phyloP scores from a whole-genome alignment of 225 moss, liverwort and hornwort species.

The Rhytidiadelphus loreus region DNA sequence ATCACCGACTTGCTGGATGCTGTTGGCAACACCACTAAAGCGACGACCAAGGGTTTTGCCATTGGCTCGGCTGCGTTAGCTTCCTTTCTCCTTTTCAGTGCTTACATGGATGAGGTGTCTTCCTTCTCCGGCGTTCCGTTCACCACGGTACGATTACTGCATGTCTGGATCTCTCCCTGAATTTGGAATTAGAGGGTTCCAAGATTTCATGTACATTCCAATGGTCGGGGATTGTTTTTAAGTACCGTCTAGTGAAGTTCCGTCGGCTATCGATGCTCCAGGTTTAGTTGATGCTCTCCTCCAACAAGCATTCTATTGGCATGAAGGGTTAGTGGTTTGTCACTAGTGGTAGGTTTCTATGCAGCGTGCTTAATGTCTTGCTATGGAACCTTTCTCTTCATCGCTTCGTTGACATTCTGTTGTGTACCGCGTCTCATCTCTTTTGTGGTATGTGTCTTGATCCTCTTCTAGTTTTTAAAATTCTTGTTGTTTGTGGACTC shows the following conservation, averaged over 20 bases:
- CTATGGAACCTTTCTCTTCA: not conserved
- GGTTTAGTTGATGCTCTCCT: not conserved
- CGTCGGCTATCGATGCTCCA: not conserved
- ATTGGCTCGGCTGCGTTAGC: constrained; percentile 98
- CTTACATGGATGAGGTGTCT: constrained; percentile 98
- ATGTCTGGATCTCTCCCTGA: not conserved
- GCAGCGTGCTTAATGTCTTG: not conserved
- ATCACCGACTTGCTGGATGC: constrained; percentile 96
- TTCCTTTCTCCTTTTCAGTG: constrained; percentile 94
- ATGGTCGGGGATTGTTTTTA: not conserved
- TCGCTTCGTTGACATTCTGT: not conserved
- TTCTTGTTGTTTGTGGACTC: not conserved
- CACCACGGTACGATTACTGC: constrained; percentile 44
- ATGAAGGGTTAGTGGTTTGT: not conserved
- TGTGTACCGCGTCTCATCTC: not conserved
- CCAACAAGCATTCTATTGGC: not conserved
- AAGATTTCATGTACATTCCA: not conserved
- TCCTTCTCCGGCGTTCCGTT: constrained; percentile 86
- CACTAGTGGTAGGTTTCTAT: not conserved
- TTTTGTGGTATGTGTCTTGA: not conserved
- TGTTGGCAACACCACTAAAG: constrained; percentile 98
- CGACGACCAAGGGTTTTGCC: constrained; percentile 99
- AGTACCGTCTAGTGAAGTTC: not conserved
- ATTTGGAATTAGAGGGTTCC: not conserved
- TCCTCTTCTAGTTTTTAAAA: not conserved